These are phyloP conservation scores for Wickerhamia fluorescens DNA, from an alignment of 805 yeast species.

Conservation along the genomic window DNA sequence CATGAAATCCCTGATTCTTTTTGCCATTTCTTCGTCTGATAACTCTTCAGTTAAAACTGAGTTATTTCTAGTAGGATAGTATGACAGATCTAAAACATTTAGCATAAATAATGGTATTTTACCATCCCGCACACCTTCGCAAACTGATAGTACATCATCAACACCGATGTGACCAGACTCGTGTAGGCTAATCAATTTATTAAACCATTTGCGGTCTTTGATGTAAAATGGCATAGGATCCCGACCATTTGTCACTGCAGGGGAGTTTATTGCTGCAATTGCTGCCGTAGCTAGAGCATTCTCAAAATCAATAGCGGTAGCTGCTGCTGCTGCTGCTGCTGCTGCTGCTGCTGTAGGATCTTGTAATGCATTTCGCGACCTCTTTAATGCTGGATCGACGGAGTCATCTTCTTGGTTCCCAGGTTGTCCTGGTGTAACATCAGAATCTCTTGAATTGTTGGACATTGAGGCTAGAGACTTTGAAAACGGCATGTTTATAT, in stretches of 20 bases:
- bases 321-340: too few relatives aligned
- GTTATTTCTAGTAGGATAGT: conserved; percentile 15
- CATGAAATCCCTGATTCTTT: conserved; percentile 27
- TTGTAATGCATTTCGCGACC: conserved; percentile 12
- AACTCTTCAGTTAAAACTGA: conserved; percentile 11
- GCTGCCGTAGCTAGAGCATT: conserved; percentile 24
- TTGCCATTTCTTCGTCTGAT: conserved; percentile 24
- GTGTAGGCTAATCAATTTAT: conserved; percentile 21
- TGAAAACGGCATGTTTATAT: conserved; percentile 3
- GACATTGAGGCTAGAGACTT: conserved; percentile 6
- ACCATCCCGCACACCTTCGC: conserved; percentile 33
- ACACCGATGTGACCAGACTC: conserved; percentile 19
- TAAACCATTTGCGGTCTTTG: conserved; percentile 33
- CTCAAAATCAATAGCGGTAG: conserved; percentile 16
- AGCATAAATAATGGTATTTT: conserved; percentile 30
- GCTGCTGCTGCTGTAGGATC: conserved; percentile 5
- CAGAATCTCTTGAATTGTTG: conserved; percentile 7
- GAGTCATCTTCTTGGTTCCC: conserved; percentile 14
- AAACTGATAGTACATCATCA: conserved; percentile 24
- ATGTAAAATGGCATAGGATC: conserved; percentile 21
- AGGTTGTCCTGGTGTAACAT: conserved; percentile 3
- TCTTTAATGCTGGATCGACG: conserved; percentile 24
- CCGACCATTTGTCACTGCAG: conserved; percentile 16
- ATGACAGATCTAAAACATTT: conserved; percentile 25
- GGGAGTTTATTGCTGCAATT: conserved; percentile 25